Conservation (phyloP, 78 protist species). For the Diacronema lutheri region DNA sequence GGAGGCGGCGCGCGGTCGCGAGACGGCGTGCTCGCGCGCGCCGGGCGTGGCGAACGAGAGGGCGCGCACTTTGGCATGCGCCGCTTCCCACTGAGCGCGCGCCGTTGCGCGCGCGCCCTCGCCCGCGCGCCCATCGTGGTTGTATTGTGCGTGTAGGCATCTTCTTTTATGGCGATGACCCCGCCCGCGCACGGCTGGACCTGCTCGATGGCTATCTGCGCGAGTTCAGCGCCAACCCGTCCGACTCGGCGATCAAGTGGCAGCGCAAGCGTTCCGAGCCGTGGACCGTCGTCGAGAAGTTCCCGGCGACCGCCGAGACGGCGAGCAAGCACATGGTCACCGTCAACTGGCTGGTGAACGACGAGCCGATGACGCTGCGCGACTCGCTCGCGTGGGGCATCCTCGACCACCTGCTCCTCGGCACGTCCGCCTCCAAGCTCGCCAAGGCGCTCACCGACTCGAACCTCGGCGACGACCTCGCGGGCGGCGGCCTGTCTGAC, state of each 20-base stretch:
- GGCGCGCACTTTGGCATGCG: too few relatives aligned
- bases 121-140: too few relatives aligned
- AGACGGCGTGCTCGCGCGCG: too few relatives aligned
- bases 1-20: too few relatives aligned
- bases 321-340: conserved; percentile 9
- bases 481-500: neutral
- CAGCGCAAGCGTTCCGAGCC: neutral
- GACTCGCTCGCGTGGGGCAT: conserved; percentile 3
- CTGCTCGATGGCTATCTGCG: conserved; percentile 19
- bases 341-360: conserved; percentile 49
- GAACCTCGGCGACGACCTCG: neutral
- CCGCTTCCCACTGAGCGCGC: too few relatives aligned
- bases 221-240: neutral
- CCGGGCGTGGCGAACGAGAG: too few relatives aligned
- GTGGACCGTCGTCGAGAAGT: neutral
- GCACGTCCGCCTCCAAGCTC: conserved; percentile 33
- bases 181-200: neutral
- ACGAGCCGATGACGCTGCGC: neutral
- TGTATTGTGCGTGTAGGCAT: too few relatives aligned
- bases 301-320: neutral
- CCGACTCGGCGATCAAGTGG: neutral
- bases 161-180: conserved; percentile 37
- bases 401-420: conserved; percentile 44
- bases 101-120: too few relatives aligned
- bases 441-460: conserved; percentile 6